Evolutionary conservation across 73 alveolate species (phyloP).

Genomic region (Paraurostyla sp.): DNA sequence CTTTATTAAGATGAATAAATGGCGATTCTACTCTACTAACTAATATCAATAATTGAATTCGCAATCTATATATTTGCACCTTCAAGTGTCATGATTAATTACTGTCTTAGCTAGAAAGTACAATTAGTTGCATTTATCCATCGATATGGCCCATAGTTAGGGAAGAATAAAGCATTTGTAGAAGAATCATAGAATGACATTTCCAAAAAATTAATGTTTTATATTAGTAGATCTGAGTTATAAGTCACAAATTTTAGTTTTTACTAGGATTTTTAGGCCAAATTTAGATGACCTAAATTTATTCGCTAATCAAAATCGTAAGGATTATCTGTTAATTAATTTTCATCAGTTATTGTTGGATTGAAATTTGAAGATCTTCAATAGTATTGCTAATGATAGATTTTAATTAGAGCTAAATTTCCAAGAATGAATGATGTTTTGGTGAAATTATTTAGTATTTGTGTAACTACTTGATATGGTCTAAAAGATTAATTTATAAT

Average conservation of each 20-base stretch:
- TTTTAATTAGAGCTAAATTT: no score
- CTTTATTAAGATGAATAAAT: neutral
- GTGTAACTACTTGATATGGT: no score
- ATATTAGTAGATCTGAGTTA: neutral
- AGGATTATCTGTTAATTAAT: neutral
- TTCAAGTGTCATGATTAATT: neutral
- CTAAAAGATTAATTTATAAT: no score
- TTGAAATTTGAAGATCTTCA: slow-evolving; percentile 2
- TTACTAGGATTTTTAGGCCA: neutral
- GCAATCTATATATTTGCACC: slow-evolving; percentile 7
- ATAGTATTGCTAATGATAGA: neutral
- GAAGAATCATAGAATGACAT: slow-evolving; percentile 1
- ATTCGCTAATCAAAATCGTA: neutral
- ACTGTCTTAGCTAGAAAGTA: neutral
- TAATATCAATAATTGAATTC: slow-evolving; percentile 9
- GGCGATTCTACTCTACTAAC: neutral
- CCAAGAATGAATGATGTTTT: no score
- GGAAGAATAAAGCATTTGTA: slow-evolving; percentile 14
- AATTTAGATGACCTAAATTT: neutral
- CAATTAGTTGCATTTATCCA: slow-evolving; percentile 5
- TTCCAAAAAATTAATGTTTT: neutral
- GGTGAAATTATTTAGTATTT: no score
- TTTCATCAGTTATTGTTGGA: neutral
- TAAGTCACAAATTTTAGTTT: slow-evolving; percentile 25
- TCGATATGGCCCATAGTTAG: neutral